Base-by-base conservation (phyloP, 1,284 basidiomycete genomes). In the Meira nashicola region DNA sequence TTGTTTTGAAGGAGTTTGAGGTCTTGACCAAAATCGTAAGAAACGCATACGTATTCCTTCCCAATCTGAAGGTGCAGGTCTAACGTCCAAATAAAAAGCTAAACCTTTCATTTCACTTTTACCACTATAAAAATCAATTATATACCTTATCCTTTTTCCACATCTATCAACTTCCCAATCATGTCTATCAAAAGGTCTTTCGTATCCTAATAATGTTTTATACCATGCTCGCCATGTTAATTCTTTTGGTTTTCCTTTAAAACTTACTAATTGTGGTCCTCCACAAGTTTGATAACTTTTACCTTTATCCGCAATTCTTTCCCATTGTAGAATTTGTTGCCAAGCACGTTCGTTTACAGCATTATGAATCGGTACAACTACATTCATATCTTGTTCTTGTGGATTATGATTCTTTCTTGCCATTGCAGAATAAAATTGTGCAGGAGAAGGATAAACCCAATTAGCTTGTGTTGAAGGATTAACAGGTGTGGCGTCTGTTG, bases 51-150 rank as follows among this genome's bases (percentile, higher is more conserved):
- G 86, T 15, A 90, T 81, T 14, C 89, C 89, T 72, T 95, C 91
- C 87, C 89, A 90, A 69, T 83, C 89, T 76, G 96, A 92, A 41
- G 97, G 79, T 1, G 94, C 93, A 0, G 94, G 94, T 50, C 94
- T 83, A 11, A 91, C 92, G 73, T 98, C 95, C 43, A 99, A 84
- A 79, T 89, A 95, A 80, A 98, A 98, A 3, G 92, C 78, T 60
- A 75, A 28, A 43, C 41, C 57, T 21, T 44, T 44, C 19, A 50
- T 40, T 40, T 40, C 43, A 39, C 37, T 55, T 4, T 86, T 19
- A n/a, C 95, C 94, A 0, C 91, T 89, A 82, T 99, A 99, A 78
- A 97, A 99, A 80, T 99, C 94, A 68, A 99, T 96, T 59, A 99
- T 87, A 81, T 98, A 99, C 63, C 94, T 87, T 73, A 93, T 83